Evolutionary conservation across 495 filamentous ascomycete species (phyloP).

Genomic region (Corynascus novoguineensis): DNA sequence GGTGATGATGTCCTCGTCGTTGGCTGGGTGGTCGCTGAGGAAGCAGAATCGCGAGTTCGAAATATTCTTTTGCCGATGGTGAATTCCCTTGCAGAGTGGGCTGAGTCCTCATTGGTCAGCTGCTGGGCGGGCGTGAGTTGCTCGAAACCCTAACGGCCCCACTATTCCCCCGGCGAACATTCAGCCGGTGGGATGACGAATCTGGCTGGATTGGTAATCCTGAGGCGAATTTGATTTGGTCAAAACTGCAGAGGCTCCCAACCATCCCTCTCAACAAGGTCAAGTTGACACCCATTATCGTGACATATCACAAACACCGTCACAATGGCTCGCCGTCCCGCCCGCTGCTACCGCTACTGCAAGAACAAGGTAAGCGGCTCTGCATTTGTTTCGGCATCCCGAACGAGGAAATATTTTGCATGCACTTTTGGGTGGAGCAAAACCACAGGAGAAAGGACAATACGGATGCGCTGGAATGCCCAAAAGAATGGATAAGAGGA

Average conservation of each 20-base stretch:
- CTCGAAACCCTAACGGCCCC: conserved; percentile 42
- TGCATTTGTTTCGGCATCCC: conserved; percentile 14
- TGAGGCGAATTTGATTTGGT: conserved; percentile 36
- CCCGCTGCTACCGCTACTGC: conserved; percentile 99
- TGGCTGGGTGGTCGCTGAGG: conserved; percentile 17
- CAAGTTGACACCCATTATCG: conserved; percentile 31
- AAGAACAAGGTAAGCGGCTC: conserved; percentile 93
- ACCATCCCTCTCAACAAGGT: conserved; percentile 35
- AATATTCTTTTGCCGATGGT: conserved; percentile 14
- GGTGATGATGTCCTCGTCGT: conserved; percentile 23
- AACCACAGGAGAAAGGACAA: not conserved
- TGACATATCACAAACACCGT: conserved; percentile 53
- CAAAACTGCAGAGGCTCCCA: conserved; percentile 31
- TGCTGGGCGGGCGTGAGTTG: conserved; percentile 11
- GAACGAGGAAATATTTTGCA: conserved; percentile 1
- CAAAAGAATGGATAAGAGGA: conserved; percentile 1
- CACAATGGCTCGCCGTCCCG: conserved; percentile 97
- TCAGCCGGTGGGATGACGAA: conserved; percentile 20
- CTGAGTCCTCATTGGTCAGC: conserved; percentile 19
- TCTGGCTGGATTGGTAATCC: conserved; percentile 33
- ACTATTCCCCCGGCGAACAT: conserved; percentile 22
- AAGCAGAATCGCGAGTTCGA: conserved; percentile 22
- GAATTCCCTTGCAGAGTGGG: conserved; percentile 11
- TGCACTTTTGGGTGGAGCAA: conserved; percentile 8
- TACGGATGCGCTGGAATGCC: not conserved